Evolutionary conservation across 495 filamentous ascomycete species (phyloP).

Genomic region (Coniosporium apollinis): DNA sequence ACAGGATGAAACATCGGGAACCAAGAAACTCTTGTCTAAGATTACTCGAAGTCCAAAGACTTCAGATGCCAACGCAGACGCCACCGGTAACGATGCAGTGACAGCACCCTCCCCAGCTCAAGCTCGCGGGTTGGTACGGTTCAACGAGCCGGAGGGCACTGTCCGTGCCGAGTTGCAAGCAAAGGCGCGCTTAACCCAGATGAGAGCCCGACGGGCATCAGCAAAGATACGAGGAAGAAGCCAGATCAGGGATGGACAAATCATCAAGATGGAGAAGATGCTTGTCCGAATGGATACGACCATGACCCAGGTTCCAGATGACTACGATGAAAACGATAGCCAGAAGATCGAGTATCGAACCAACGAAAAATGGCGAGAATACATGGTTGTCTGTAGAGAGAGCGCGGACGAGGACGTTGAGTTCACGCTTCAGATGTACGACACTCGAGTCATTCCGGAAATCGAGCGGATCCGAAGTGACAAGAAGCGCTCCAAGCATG

Average conservation of each 20-base stretch:
- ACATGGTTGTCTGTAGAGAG: conserved; percentile 51
- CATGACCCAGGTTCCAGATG: conserved; percentile 34
- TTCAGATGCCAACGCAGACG: no score
- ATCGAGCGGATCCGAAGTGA: conserved; percentile 34
- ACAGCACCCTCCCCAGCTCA: no score
- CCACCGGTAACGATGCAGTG: no score
- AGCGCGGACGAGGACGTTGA: conserved; percentile 34
- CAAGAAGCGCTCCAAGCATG: conserved; percentile 35
- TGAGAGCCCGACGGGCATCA: conserved; percentile 20
- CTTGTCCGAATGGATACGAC: conserved; percentile 49
- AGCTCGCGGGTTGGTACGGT: conserved; percentile 20
- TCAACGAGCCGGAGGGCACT: conserved; percentile 32
- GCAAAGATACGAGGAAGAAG: conserved; percentile 26
- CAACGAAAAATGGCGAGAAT: conserved; percentile 56
- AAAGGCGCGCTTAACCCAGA: conserved; percentile 24
- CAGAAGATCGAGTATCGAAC: conserved; percentile 41
- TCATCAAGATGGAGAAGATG: conserved; percentile 63
- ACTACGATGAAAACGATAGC: conserved; percentile 53
- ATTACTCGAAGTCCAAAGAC: no score
- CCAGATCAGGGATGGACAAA: conserved; percentile 39
- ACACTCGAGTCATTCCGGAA: conserved; percentile 46
- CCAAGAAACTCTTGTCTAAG: no score
- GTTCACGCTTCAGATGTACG: conserved; percentile 50
- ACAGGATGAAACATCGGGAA: no score
- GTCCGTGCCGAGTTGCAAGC: conserved; percentile 20